A percentile compares a stretch with the other conserved stretches of the same genome.
Evolutionary conservation across 768 basidiomycete species (phyloP).

Genomic region (Russula olivacea): DNA sequence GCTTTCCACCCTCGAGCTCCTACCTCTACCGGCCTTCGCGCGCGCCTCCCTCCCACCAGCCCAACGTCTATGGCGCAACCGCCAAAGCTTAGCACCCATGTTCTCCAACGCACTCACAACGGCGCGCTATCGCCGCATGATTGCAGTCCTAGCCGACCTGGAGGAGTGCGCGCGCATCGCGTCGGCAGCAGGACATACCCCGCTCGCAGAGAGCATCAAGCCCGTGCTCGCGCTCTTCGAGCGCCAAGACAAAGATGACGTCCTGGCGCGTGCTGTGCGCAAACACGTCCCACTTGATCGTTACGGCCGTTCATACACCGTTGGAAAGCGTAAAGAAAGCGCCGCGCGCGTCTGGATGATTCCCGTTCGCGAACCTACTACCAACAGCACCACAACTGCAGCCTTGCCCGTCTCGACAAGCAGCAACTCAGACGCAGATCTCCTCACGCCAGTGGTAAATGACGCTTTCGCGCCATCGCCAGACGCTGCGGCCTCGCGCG

Average conservation of each 20-base stretch:
- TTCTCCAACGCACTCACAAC: conserved; percentile 60
- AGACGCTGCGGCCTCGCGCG: conserved; percentile 12
- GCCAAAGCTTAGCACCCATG: conserved; percentile 49
- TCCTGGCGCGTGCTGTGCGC: conserved; percentile 43
- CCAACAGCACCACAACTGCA: background rate
- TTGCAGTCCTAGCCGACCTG: conserved; percentile 58
- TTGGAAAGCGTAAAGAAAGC: conserved; percentile 86
- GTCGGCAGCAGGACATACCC: conserved; percentile 48
- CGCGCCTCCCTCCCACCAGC: conserved; percentile 51
- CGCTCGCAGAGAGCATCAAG: conserved; percentile 46
- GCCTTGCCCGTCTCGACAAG: background rate
- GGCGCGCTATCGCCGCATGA: conserved; percentile 61
- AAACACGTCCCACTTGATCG: conserved; percentile 61
- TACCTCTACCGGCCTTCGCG: conserved; percentile 73
- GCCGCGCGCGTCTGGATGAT: conserved; percentile 93
- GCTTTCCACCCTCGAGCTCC: conserved; percentile 59
- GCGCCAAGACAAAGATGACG: conserved; percentile 49
- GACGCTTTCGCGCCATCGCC: conserved; percentile 20
- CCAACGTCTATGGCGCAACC: conserved; percentile 63
- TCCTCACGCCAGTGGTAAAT: conserved; percentile 8
- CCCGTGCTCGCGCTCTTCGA: conserved; percentile 59
- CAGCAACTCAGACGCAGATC: background rate
- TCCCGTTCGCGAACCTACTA: conserved; percentile 39
- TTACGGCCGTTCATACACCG: conserved; percentile 77
- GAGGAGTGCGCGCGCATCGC: conserved; percentile 59